Conservation (phyloP, 257 asterid species). For the Linaria vulgaris region DNA sequence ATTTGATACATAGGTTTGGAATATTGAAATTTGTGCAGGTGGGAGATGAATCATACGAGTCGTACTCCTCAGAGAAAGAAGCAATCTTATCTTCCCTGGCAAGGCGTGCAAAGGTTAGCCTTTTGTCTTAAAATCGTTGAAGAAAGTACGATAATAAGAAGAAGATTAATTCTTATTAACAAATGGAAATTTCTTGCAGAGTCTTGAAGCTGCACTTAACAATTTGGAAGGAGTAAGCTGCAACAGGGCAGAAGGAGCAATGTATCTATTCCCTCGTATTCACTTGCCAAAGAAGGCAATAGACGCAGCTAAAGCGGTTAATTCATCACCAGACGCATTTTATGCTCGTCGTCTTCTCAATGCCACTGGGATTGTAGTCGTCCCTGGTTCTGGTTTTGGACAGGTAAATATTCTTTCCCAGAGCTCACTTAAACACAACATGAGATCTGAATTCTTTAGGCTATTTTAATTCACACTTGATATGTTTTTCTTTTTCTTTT, state of each 20-base stretch:
- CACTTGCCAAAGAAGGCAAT: conserved; percentile 76
- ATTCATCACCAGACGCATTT: conserved; percentile 71
- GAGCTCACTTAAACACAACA: background rate
- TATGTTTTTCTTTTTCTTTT: background rate
- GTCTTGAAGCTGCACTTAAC: conserved; percentile 83
- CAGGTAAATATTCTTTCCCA: conserved; percentile 50
- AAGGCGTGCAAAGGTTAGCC: no score
- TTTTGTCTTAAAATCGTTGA: no score
- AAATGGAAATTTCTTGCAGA: conserved; percentile 30
- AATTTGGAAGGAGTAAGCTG: conserved; percentile 89
- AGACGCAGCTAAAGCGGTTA: conserved; percentile 74
- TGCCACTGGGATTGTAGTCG: conserved; percentile 89
- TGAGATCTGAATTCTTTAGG: background rate
- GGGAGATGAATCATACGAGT: no score
- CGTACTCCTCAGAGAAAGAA: no score
- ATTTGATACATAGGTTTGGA: background rate
- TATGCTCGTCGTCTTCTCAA: conserved; percentile 74
- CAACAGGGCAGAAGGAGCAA: conserved; percentile 97
- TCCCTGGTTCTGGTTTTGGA: conserved; percentile 97
- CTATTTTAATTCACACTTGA: background rate
- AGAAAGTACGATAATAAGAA: no score
- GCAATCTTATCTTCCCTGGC: no score
- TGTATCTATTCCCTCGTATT: conserved; percentile 89
- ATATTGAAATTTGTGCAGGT: no score
- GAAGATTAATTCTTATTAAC: no score